A percentile compares a stretch with the other conserved stretches of the same genome.
These are phyloP conservation scores for Astrothelium macrocarpum DNA, from an alignment of 495 filamentous ascomycete genomes.

Conservation along the genomic window DNA sequence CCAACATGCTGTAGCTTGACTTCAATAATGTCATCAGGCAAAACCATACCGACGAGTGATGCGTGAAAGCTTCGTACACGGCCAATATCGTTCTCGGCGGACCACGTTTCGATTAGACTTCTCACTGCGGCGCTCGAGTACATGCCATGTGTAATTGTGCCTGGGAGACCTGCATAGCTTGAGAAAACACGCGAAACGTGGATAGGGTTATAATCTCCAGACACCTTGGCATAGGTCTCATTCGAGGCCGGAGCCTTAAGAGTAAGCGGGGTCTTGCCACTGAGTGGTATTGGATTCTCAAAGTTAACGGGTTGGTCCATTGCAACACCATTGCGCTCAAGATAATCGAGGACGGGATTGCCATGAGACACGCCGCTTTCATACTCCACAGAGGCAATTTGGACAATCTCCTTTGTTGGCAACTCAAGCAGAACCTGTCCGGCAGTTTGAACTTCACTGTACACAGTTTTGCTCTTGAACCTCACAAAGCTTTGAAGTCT, in stretches of 20 bases:
- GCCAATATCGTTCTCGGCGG: slow-evolving; percentile 94
- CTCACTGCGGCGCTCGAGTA: slow-evolving; percentile 97
- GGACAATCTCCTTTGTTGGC: slow-evolving; percentile 94
- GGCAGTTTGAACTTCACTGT: slow-evolving; percentile 83
- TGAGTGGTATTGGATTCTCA: slow-evolving; percentile 91
- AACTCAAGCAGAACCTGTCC: slow-evolving; percentile 91
- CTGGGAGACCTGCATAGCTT: slow-evolving; percentile 85
- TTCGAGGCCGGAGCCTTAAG: slow-evolving; percentile 92
- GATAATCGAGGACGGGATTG: slow-evolving; percentile 94
- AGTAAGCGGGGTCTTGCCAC: slow-evolving; percentile 76
- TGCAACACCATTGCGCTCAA: slow-evolving; percentile 79
- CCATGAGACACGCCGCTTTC: slow-evolving; percentile 81
- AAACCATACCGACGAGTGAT: slow-evolving; percentile 91
- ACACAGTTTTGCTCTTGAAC: slow-evolving; percentile 91
- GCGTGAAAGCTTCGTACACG: slow-evolving; percentile 96
- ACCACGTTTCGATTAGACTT: slow-evolving; percentile 97
- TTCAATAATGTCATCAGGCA: slow-evolving; percentile 88
- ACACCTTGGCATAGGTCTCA: slow-evolving; percentile 94
- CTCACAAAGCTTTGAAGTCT: slow-evolving; percentile 79
- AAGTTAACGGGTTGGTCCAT: slow-evolving; percentile 97
- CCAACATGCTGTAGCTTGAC: slow-evolving; percentile 92
- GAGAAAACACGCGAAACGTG: slow-evolving; percentile 96
- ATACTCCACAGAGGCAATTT: slow-evolving; percentile 92
- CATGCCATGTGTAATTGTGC: slow-evolving; percentile 98
- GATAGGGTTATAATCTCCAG: slow-evolving; percentile 97